Conservation (phyloP, 2,329 filamentous ascomycete species). For the Fusarium azukiicola region DNA sequence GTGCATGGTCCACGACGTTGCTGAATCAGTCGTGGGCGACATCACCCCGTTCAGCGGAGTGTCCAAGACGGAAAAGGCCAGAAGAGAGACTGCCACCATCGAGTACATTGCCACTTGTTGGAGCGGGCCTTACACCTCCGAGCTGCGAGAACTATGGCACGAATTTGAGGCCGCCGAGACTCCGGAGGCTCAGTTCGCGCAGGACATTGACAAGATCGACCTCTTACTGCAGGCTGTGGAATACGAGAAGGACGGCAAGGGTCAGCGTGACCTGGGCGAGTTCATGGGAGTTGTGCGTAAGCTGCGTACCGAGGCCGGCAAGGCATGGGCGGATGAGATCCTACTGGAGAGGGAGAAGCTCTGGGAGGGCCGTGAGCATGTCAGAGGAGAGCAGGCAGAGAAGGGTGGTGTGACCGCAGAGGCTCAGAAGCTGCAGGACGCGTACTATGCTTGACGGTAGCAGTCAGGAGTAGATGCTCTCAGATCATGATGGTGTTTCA, state of each 20-base stretch:
- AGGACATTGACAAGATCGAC: constrained; percentile 99
- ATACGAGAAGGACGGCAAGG: constrained; percentile 88
- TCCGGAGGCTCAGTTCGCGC: constrained; percentile 92
- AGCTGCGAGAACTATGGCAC: constrained; percentile 91
- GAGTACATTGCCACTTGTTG: constrained; percentile 89
- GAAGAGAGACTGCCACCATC: constrained; percentile 93
- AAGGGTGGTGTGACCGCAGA: constrained; percentile 62
- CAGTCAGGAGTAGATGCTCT: neutral
- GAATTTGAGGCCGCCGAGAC: constrained; percentile 96
- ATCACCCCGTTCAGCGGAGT: constrained; percentile 97
- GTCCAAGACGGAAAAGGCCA: constrained; percentile 91
- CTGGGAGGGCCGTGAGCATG: constrained; percentile 78
- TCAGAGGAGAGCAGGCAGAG: constrained; percentile 69
- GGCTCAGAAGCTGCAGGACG: constrained; percentile 41
- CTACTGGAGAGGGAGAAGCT: constrained; percentile 87
- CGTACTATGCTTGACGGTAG: constrained; percentile 40
- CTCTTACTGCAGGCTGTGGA: constrained; percentile 97
- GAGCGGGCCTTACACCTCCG: constrained; percentile 83
- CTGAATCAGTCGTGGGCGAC: constrained; percentile 96
- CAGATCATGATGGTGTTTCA: neutral
- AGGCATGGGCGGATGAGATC: constrained; percentile 88
- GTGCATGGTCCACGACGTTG: constrained; percentile 98
- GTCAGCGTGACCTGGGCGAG: constrained; percentile 88
- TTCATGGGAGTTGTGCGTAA: constrained; percentile 89
- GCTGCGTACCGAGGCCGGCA: constrained; percentile 88